Conservation (phyloP, 2,329 filamentous ascomycete genomes). For the Aspergillus ruber region DNA sequence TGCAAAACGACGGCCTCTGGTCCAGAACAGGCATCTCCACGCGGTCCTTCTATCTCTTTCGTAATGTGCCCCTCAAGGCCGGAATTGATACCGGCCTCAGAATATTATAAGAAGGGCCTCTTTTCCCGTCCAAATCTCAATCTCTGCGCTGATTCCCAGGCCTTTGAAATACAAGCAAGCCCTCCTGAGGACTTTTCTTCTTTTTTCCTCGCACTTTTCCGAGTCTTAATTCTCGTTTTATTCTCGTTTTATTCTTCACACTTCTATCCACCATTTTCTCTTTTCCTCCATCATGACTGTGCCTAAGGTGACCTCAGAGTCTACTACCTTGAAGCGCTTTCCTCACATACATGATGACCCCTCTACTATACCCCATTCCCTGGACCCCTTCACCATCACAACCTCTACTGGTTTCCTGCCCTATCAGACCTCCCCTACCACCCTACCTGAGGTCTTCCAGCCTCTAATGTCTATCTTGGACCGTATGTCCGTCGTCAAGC, state of each 20-base stretch:
- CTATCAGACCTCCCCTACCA: slow-evolving; percentile 31
- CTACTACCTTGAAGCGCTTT: slow-evolving; percentile 34
- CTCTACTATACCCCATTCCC: slow-evolving; percentile 30
- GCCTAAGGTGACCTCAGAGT: slow-evolving; percentile 22
- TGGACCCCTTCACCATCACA: slow-evolving; percentile 45
- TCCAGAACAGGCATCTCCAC: slow-evolving; percentile 17
- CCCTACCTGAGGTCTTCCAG: slow-evolving; percentile 67
- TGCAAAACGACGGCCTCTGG: slow-evolving; percentile 4
- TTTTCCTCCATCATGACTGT: slow-evolving; percentile 28
- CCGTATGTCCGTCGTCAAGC: slow-evolving; percentile 71
- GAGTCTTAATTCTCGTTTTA: slow-evolving; percentile 1
- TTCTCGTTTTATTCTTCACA: slow-evolving; percentile 2
- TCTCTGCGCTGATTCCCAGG: slow-evolving; percentile 15
- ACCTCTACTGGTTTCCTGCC: slow-evolving; percentile 42
- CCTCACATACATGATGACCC: slow-evolving; percentile 41
- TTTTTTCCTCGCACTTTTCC: slow-evolving; percentile 13
- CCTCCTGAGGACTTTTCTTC: neutral
- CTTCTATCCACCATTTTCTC: neutral
- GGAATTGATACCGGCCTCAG: slow-evolving; percentile 43
- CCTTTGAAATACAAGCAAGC: slow-evolving; percentile 3
- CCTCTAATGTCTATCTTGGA: slow-evolving; percentile 64
- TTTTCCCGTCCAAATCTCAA: slow-evolving; percentile 21
- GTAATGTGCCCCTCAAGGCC: slow-evolving; percentile 37
- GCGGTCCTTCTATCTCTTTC: slow-evolving; percentile 24
- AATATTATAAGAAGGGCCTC: slow-evolving; percentile 36